Evolutionary conservation across 176 grass and related monocot genomes (phyloP), one percentile per base, ranked within the genome.

Genomic region (Oryza punctata): DNA sequence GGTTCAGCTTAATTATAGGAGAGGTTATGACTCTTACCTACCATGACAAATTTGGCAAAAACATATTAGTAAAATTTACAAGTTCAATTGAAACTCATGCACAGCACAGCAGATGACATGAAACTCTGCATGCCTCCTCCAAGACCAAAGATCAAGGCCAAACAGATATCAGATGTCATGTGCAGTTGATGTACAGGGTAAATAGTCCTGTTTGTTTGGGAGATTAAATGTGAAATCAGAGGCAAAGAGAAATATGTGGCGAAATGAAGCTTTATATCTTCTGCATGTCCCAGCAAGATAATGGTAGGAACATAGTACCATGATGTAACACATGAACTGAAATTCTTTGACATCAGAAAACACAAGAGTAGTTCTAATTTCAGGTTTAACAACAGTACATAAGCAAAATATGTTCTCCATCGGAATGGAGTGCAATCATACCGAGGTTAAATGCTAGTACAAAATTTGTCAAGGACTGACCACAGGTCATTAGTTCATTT

Each of bases 1-100:
- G 88, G 83, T 23, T 21, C 47, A 5, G 44, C 88, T 78, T 73
- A 37, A 63, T 72, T 83, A 1, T 82, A 78, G 88, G 81, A 50
- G 12, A 43, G 60, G 50, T 70, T 1, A 75, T 73, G 83, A 63
- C 69, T 57, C 52, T 71, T 64, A 71, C 64, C 40, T 70, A 70
- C 65, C 40, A 21, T 6, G 32, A 65, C 78, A 82, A 35, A 78
- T 2, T 78, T 78, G 66, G 76, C 70, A 80, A 25, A 13, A 65
- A 6, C 10, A 18, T 12, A 28, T 21, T 73, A 50, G 11, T 12
- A 28, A n/a, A n/a, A n/a, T n/a, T 21, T 73, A 50, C 47, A 18
- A 12, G 12, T 8, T 45, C 43, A 45, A 45, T 29, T 45, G 43
- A 45, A 45, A 45, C 43, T 45, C 43, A 12, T 45, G n/a, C n/a